Evolutionary conservation across 169 alveolate species (phyloP).

Genomic region (Theileria annulata): DNA sequence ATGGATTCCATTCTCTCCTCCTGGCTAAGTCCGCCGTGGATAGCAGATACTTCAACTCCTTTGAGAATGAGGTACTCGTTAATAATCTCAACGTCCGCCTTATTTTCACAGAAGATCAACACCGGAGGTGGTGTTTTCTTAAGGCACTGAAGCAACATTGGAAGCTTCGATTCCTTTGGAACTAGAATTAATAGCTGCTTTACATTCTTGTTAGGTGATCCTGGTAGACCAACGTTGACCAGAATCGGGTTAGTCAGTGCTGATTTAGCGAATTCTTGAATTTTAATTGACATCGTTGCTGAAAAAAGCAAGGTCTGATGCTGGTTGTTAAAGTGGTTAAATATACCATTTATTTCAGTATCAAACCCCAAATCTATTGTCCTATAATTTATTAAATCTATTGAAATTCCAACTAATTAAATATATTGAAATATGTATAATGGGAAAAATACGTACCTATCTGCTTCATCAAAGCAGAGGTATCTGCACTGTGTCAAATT

Average conservation of each 20-base stretch:
- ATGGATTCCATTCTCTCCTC: constrained; percentile 85
- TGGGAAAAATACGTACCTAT: constrained; percentile 66
- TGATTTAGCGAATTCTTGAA: constrained; percentile 93
- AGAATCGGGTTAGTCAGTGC: constrained; percentile 89
- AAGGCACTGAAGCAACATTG: constrained; percentile 84
- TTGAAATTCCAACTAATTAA: too few species aligned
- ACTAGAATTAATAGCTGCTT: constrained; percentile 91
- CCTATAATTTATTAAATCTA: constrained; percentile 20
- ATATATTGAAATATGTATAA: constrained; percentile 9
- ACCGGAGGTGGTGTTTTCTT: constrained; percentile 96
- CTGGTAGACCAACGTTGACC: constrained; percentile 93
- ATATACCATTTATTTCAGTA: constrained; percentile 90
- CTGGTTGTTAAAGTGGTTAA: constrained; percentile 87
- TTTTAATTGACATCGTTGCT: constrained; percentile 96
- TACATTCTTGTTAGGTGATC: constrained; percentile 90
- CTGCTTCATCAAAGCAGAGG: constrained; percentile 97
- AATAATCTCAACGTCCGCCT: constrained; percentile 93
- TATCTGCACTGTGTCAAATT: constrained; percentile 86
- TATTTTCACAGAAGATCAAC: constrained; percentile 91
- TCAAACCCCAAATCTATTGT: constrained; percentile 96
- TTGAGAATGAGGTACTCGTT: constrained; percentile 88
- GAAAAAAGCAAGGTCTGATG: constrained; percentile 93
- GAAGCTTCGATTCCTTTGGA: constrained; percentile 88
- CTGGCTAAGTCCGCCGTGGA: constrained; percentile 90
- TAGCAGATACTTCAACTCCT: constrained; percentile 87